Base-by-base conservation (phyloP, 2,329 filamentous ascomycete species). In the Daldinia sp. region DNA sequence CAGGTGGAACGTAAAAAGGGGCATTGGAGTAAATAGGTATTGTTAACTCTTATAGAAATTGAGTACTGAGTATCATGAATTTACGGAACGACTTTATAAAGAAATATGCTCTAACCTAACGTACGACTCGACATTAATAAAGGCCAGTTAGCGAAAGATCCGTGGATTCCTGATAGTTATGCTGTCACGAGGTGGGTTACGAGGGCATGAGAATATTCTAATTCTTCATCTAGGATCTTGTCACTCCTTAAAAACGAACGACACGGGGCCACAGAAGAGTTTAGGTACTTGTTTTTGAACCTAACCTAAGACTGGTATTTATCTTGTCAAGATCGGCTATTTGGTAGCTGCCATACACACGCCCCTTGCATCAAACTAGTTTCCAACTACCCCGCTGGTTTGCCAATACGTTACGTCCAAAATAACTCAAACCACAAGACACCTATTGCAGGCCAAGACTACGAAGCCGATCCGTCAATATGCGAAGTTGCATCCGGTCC, bases 381-480 rank as follows among this genome's bases (percentile, higher is more conserved):
- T 51, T n/a, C 46, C 46, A 51, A 51, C 46, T n/a, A 51, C 46
- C 26, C 26, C 46, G 26, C 46, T 33, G 28, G 15, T 26, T 9
- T 41, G 26, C 28, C 28, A 9, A 54, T 2, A 50, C 20, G 7
- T 39, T n/a, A 50, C 20, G 7, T 39, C 13, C 12, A 35, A 44
- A 4, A 20, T 1, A 3, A 35, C 6, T 50, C 44, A 41, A 15
- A 20, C 15, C 23, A 13, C 20, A 35, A 6, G 20, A 48, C 13
- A 13, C 39, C 37, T 57, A 83, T 74, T 82, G 81, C 48, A 83
- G 62, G n/a, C 79, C 78, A 18, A 84, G 71, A 41, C 80, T 81
- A 41, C 77, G 76, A n/a, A 86, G 76, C 3, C 79, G 79, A 71
- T 84, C 82, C 57, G 73, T 77, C 73, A 86, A 62, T 35, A 86